A percentile compares a stretch with the other conserved stretches of the same genome.
Evolutionary conservation across 2,329 filamentous ascomycete species (phyloP).

Genomic region (Fusarium sp.): DNA sequence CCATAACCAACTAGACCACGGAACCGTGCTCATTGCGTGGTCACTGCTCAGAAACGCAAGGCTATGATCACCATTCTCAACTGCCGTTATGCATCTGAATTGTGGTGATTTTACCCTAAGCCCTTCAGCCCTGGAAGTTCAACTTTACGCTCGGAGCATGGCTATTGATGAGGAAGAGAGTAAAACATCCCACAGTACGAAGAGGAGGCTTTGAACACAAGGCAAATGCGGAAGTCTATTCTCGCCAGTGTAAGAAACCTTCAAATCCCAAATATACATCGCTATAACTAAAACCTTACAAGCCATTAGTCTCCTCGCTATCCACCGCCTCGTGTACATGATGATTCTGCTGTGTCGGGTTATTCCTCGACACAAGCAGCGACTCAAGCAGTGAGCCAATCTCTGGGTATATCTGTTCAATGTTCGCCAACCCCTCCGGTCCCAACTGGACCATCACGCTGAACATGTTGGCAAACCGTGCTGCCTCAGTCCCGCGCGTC

Average conservation of each 20-base stretch:
- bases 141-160: not conserved
- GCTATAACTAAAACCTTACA: constrained; percentile 27
- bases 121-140: too few species aligned
- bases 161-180: too few species aligned
- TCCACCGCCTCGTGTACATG: constrained; percentile 34
- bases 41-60: fast-evolving
- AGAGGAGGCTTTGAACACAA: not conserved
- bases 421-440: constrained; percentile 46
- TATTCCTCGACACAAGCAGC: constrained; percentile 43
- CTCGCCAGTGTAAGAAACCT: constrained; percentile 17
- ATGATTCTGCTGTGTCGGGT: constrained; percentile 32
- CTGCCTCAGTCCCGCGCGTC: constrained; percentile 46
- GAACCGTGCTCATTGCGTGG: constrained; percentile 32
- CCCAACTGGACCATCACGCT: constrained; percentile 49
- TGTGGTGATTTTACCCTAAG: not conserved
- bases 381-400: constrained; percentile 49
- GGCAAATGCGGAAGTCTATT: constrained; percentile 19
- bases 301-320: constrained; percentile 38
- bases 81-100: too few species aligned
- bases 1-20: constrained; percentile 54
- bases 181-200: not conserved
- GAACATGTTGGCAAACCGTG: constrained; percentile 48
- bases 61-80: too few species aligned
- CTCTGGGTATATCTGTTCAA: constrained; percentile 52
- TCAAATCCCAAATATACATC: constrained; percentile 19